Conservation (phyloP, 2,329 filamentous ascomycete genomes). For the Alternaria gansuensis region DNA sequence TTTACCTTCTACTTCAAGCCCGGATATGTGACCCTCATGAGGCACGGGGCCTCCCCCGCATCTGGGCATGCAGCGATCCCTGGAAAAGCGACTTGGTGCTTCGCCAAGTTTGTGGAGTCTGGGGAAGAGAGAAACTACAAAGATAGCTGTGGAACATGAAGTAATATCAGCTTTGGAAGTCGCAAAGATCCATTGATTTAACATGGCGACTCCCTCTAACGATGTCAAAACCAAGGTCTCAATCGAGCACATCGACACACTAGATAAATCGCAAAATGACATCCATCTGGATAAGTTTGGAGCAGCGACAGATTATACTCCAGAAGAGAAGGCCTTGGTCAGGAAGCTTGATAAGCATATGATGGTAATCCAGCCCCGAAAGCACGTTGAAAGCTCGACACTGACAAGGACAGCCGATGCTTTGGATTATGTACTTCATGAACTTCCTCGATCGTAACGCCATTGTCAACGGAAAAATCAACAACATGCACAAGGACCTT, state of each 20-base stretch:
- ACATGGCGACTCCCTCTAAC: slow-evolving; percentile 4
- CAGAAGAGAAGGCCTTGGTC: slow-evolving; percentile 35
- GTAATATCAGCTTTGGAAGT: neutral
- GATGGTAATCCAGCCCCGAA: slow-evolving; percentile 22
- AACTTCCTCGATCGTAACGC: slow-evolving; percentile 67
- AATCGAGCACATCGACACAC: slow-evolving; percentile 25
- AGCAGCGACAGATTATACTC: slow-evolving; percentile 29
- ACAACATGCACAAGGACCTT: slow-evolving; percentile 37
- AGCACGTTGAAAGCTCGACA: neutral
- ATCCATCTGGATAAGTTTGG: slow-evolving; percentile 39
- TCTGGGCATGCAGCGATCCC: neutral
- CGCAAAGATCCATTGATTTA: neutral
- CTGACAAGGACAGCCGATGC: slow-evolving; percentile 10
- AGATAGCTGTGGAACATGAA: neutral
- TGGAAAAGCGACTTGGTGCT: neutral
- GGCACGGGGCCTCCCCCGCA: slow-evolving; percentile 2
- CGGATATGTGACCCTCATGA: neutral
- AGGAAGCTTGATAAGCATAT: slow-evolving; percentile 41
- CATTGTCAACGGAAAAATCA: slow-evolving; percentile 64
- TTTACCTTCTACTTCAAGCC: neutral
- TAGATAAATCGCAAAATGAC: slow-evolving; percentile 25
- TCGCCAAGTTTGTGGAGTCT: slow-evolving; percentile 1
- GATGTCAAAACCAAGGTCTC: slow-evolving; percentile 2
- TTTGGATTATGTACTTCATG: slow-evolving; percentile 39
- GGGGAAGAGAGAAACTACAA: slow-evolving; percentile 3